Percentiles rank a stretch among this genome's conserved stretches.
phyloP scores from a whole-genome alignment of 805 yeast genomes.

The Ogataea methanolica region DNA sequence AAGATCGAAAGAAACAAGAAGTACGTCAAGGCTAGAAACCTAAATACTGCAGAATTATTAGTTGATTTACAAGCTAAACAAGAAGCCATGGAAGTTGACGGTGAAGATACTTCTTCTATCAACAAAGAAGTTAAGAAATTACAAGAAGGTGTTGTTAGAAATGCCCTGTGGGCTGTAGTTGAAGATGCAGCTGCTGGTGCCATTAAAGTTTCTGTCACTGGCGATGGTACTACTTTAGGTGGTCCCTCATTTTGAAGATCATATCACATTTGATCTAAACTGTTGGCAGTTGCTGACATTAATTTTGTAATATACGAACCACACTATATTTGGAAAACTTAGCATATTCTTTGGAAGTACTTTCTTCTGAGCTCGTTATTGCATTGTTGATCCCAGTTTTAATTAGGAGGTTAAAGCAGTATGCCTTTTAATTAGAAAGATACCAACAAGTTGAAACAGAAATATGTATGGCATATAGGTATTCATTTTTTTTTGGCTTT shows the following conservation, averaged over 20 bases:
- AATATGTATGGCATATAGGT: not conserved
- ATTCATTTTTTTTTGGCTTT: no score
- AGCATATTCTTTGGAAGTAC: no score
- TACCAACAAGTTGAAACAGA: not conserved
- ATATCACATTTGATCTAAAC: not conserved
- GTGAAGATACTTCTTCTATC: conserved; percentile 18
- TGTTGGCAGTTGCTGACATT: no score
- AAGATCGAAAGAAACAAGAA: conserved; percentile 77
- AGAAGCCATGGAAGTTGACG: conserved; percentile 52
- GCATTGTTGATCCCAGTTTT: no score
- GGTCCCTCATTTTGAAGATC: conserved; percentile 48
- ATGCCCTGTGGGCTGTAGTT: conserved; percentile 68
- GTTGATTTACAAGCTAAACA: conserved; percentile 45
- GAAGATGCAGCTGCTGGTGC: conserved; percentile 51
- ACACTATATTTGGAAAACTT: no score
- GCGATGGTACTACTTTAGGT: conserved; percentile 84
- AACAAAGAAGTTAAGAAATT: conserved; percentile 22
- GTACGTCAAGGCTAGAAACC: conserved; percentile 56
- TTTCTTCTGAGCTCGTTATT: no score
- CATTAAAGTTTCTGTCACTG: conserved; percentile 34
- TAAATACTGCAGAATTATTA: conserved; percentile 33
- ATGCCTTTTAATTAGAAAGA: no score
- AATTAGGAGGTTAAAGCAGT: no score
- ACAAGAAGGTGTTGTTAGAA: conserved; percentile 41
- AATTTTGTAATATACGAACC: no score